Evolutionary conservation across 1,284 basidiomycete genomes (phyloP).

Genomic region (Trametes sp.): DNA sequence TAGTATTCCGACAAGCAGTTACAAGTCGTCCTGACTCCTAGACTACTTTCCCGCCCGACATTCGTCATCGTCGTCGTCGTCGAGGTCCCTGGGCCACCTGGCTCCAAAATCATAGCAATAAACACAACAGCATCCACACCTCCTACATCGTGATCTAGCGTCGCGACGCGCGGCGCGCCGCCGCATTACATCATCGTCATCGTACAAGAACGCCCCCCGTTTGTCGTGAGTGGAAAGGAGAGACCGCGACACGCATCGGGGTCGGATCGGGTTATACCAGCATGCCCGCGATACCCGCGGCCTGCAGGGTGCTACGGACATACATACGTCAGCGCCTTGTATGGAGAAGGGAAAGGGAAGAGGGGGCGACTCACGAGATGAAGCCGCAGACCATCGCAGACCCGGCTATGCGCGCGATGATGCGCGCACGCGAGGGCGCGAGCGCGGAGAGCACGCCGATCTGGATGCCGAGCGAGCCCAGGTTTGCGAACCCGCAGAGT

Average conservation of each 20-base stretch:
- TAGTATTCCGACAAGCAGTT: background rate
- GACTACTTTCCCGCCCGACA: background rate
- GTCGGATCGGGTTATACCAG: constrained; percentile 29
- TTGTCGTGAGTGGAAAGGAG: background rate
- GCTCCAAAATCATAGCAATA: background rate
- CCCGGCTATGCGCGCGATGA: constrained; percentile 75
- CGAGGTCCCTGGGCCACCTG: background rate
- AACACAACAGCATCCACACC: background rate
- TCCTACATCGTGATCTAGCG: too few relatives aligned
- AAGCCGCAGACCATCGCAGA: constrained; percentile 87
- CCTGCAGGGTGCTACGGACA: constrained; percentile 62
- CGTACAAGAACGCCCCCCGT: background rate
- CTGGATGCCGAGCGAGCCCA: constrained; percentile 88
- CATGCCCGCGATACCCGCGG: constrained; percentile 74
- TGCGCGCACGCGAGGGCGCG: constrained; percentile 77
- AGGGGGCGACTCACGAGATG: constrained; percentile 52
- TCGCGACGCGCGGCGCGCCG: background rate
- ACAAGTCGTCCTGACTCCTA: background rate
- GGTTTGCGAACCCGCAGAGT: constrained; percentile 91
- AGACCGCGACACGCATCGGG: background rate
- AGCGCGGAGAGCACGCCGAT: constrained; percentile 88
- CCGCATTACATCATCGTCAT: background rate
- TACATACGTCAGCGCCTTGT: background rate
- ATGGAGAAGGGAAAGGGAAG: background rate
- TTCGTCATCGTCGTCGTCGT: too few relatives aligned